A percentile compares a stretch with the other conserved stretches of the same genome.
Conservation (phyloP, 495 filamentous ascomycete species). For the Hapsidospora chrysogenum region DNA sequence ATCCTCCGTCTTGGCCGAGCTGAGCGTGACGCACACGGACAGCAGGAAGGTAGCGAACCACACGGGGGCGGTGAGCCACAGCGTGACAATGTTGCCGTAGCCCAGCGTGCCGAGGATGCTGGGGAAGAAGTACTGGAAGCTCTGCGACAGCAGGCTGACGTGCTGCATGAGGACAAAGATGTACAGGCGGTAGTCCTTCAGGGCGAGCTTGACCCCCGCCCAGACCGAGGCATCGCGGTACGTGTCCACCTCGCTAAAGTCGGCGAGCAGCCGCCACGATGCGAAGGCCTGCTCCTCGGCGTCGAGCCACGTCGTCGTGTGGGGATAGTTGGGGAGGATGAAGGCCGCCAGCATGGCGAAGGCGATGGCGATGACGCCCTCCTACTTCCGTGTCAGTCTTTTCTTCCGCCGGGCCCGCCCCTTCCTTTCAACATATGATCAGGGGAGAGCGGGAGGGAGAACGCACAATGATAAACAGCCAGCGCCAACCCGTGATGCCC, state of each 20-base stretch:
- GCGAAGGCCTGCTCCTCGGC: slow-evolving; percentile 53
- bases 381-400: too few species aligned
- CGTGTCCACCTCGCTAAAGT: slow-evolving; percentile 62
- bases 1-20: slow-evolving; percentile 25
- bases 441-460: too few species aligned
- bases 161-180: slow-evolving; percentile 29
- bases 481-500: slow-evolving; percentile 44
- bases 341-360: slow-evolving; percentile 34
- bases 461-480: slow-evolving; percentile 53
- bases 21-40: slow-evolving; percentile 17
- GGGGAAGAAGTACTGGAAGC: slow-evolving; percentile 22
- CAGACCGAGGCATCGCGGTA: slow-evolving; percentile 48
- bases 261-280: slow-evolving; percentile 53
- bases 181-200: slow-evolving; percentile 58
- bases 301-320: slow-evolving; percentile 58
- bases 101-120: slow-evolving; percentile 26
- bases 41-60: slow-evolving; percentile 23
- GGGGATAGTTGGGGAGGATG: slow-evolving; percentile 64
- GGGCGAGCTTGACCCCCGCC: slow-evolving; percentile 51
- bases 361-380: slow-evolving; percentile 39
- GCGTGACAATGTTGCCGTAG: slow-evolving; percentile 21
- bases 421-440: too few species aligned
- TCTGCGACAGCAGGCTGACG: not conserved
- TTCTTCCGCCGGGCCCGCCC: too few species aligned
- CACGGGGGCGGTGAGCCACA: slow-evolving; percentile 27